phyloP scores from a whole-genome alignment of 768 basidiomycete species.

The Butyriboletus loyo region DNA sequence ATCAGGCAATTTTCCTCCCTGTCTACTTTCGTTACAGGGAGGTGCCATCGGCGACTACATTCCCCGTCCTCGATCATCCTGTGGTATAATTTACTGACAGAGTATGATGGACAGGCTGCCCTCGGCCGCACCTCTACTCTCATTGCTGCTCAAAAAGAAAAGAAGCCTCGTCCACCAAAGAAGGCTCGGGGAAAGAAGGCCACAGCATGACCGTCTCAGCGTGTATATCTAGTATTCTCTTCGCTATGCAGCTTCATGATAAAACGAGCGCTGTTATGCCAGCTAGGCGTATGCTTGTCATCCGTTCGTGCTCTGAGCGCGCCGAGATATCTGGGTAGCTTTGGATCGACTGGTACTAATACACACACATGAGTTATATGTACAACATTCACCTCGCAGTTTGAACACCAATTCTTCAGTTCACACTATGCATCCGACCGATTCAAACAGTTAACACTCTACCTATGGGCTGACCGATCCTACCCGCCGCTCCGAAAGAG shows the following conservation, averaged over 20 bases:
- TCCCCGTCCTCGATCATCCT: constrained; percentile 7
- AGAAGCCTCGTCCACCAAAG: constrained; percentile 62
- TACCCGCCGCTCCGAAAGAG: constrained; percentile 42
- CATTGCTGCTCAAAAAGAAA: constrained; percentile 65
- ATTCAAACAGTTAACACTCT: constrained; percentile 37
- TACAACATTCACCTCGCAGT: constrained; percentile 2
- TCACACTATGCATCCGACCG: background rate
- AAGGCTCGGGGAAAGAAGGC: constrained; percentile 72
- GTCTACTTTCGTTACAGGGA: constrained; percentile 29
- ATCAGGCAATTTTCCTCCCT: constrained; percentile 26
- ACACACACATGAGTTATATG: constrained; percentile 11
- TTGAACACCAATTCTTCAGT: background rate
- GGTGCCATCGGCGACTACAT: constrained; percentile 30
- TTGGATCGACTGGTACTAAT: constrained; percentile 16
- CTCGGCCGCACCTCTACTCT: constrained; percentile 77
- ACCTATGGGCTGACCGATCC: constrained; percentile 59
- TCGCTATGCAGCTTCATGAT: constrained; percentile 22
- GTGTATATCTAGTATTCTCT: constrained; percentile 26
- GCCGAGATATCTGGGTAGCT: background rate
- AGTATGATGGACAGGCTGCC: constrained; percentile 48
- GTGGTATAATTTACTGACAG: constrained; percentile 49
- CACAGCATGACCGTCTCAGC: constrained; percentile 17
- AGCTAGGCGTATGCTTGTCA: background rate
- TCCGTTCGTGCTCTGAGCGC: background rate
- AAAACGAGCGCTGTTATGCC: constrained; percentile 14